Conservation (phyloP, 805 yeast species). For the Lachancea nothofagi region DNA sequence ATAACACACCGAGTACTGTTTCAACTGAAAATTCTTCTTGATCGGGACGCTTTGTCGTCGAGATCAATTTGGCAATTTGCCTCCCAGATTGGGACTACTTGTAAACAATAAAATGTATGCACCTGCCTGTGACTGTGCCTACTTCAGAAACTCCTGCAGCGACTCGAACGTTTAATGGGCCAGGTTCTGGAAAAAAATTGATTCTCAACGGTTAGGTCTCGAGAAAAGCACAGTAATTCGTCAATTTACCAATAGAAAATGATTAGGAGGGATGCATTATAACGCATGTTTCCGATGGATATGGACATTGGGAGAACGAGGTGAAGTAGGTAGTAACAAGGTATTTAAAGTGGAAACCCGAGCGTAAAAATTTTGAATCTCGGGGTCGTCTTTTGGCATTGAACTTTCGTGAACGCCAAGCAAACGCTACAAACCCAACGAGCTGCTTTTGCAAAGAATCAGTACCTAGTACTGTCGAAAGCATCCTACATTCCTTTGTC, state of each 20-base stretch:
- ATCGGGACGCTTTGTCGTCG: background rate
- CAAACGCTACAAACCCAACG: no score
- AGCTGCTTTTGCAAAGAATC: no score
- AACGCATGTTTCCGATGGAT: background rate
- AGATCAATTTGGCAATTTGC: background rate
- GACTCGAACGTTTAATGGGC: no score
- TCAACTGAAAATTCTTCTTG: slow-evolving; percentile 3
- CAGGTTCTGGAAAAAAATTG: background rate
- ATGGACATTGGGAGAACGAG: background rate
- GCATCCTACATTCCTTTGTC: no score
- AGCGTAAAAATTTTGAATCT: background rate
- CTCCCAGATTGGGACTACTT: background rate
- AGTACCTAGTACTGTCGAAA: no score
- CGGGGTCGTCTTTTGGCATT: background rate
- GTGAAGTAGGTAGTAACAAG: background rate
- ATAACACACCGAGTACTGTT: no score
- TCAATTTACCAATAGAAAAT: no score
- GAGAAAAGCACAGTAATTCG: no score
- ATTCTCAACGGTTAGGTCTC: background rate
- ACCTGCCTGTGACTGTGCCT: no score
- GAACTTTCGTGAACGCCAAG: no score
- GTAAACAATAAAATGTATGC: slow-evolving; percentile 2
- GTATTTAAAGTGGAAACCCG: background rate
- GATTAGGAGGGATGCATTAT: no score
- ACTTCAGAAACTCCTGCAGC: no score